Percentiles rank a stretch among this genome's conserved stretches.
Conservation (phyloP, 2,329 filamentous ascomycete genomes). For the Hypoxylon sp. region DNA sequence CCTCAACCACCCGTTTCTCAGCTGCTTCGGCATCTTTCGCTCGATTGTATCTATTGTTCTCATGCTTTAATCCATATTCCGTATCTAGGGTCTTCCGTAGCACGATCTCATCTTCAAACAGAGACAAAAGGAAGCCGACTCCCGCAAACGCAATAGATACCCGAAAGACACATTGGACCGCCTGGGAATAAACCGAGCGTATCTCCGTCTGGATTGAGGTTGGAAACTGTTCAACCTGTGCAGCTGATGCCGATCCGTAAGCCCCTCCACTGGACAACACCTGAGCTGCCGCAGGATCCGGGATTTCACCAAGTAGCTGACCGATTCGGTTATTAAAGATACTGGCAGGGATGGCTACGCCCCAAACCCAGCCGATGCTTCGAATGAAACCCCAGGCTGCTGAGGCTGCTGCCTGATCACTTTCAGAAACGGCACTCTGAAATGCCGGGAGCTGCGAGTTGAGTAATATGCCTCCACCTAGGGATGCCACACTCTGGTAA, state of each 20-base stretch:
- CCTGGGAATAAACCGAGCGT: slow-evolving; percentile 1
- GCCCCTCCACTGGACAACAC: slow-evolving; percentile 3
- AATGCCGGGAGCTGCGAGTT: slow-evolving; percentile 59
- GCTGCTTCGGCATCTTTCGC: neutral
- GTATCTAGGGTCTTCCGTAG: neutral
- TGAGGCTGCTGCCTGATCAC: slow-evolving; percentile 53
- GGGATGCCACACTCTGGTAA: slow-evolving; percentile 55
- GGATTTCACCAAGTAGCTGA: slow-evolving; percentile 4
- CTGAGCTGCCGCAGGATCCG: neutral
- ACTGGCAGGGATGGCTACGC: slow-evolving; percentile 58
- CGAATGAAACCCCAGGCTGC: slow-evolving; percentile 60
- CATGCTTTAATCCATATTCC: neutral
- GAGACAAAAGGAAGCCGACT: neutral
- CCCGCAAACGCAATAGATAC: neutral
- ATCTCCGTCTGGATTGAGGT: neutral
- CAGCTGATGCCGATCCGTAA: neutral
- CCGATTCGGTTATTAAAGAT: slow-evolving; percentile 53
- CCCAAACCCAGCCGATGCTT: slow-evolving; percentile 60
- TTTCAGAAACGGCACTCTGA: slow-evolving; percentile 54
- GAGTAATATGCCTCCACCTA: slow-evolving; percentile 57
- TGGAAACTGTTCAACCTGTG: neutral
- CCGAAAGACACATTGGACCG: neutral
- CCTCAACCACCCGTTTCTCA: neutral
- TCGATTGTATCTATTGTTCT: neutral
- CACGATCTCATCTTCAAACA: neutral